These are phyloP conservation scores for Penicillium psychrosexuale DNA, from an alignment of 2,329 filamentous ascomycete species.

Conservation along the genomic window DNA sequence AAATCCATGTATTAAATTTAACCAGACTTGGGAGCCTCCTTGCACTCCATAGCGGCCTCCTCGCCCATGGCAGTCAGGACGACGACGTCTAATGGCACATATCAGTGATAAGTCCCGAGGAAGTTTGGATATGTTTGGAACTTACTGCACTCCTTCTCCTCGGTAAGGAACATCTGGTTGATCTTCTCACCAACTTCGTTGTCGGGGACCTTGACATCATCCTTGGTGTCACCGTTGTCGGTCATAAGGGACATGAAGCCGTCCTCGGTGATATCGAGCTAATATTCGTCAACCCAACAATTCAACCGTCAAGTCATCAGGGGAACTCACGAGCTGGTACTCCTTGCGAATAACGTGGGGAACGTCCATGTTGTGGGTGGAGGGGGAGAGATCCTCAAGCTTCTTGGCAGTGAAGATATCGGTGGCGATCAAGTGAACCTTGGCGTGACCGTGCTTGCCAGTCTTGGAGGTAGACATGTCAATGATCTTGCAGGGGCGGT, in stretches of 20 bases:
- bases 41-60: slow-evolving; percentile 86
- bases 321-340: slow-evolving; percentile 81
- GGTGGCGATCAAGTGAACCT: slow-evolving; percentile 96
- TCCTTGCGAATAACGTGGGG: slow-evolving; percentile 88
- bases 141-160: slow-evolving; percentile 95
- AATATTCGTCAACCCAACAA: slow-evolving; percentile 5
- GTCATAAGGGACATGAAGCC: slow-evolving; percentile 92
- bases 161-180: slow-evolving; percentile 69
- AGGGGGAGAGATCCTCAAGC: slow-evolving; percentile 97
- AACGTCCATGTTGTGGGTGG: slow-evolving; percentile 84
- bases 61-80: slow-evolving; percentile 96
- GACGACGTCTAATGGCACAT: slow-evolving; percentile 65
- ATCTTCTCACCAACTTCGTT: slow-evolving; percentile 87
- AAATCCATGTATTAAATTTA: slow-evolving; percentile 24
- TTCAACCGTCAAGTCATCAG: not conserved
- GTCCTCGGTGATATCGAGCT: slow-evolving; percentile 93
- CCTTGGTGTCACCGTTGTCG: slow-evolving; percentile 81
- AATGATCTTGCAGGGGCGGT: slow-evolving; percentile 99
- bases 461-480: slow-evolving; percentile 99
- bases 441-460: slow-evolving; percentile 99
- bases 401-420: slow-evolving; percentile 99
- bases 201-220: slow-evolving; percentile 91
- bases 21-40: slow-evolving; percentile 67
- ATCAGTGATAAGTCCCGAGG: not conserved
- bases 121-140: slow-evolving; percentile 23